phyloP scores from a whole-genome alignment of 495 filamentous ascomycete species.

The Hypoxylon lenormandii region DNA sequence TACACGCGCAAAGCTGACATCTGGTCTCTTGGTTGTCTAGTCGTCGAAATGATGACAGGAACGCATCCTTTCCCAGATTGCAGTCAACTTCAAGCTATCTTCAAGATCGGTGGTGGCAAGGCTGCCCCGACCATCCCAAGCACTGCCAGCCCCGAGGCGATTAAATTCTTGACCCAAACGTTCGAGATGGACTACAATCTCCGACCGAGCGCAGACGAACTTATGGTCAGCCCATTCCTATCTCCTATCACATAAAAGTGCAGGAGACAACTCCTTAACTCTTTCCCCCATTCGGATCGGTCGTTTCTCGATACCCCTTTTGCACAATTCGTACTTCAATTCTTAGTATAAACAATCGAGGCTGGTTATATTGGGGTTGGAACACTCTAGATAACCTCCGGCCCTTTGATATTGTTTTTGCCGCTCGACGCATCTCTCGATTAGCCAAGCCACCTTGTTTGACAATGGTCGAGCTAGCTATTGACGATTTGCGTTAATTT shows the following conservation, averaged over 20 bases:
- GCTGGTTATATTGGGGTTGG: background rate
- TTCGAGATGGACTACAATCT: constrained; percentile 95
- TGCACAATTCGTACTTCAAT: constrained; percentile 12
- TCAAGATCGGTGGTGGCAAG: constrained; percentile 91
- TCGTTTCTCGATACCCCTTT: constrained; percentile 41
- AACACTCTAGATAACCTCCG: background rate
- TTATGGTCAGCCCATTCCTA: constrained; percentile 84
- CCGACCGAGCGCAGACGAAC: constrained; percentile 88
- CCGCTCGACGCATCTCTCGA: background rate
- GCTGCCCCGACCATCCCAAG: constrained; percentile 91
- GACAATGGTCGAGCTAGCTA: background rate
- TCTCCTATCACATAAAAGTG: constrained; percentile 65
- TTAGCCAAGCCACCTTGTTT: background rate
- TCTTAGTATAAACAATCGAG: constrained; percentile 13
- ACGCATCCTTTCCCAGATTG: constrained; percentile 96
- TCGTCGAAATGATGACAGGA: constrained; percentile 99
- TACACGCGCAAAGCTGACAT: constrained; percentile 99
- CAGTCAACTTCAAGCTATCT: constrained; percentile 96
- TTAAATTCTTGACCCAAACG: constrained; percentile 84
- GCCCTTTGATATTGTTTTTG: background rate
- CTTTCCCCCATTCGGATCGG: constrained; percentile 8
- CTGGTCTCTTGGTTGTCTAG: constrained; percentile 95
- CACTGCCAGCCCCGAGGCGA: constrained; percentile 84
- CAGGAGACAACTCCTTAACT: constrained; percentile 1
- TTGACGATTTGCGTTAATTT: constrained; percentile 2